Conservation (phyloP, 208 protist genomes). For the Tritrichomonas foetus region DNA sequence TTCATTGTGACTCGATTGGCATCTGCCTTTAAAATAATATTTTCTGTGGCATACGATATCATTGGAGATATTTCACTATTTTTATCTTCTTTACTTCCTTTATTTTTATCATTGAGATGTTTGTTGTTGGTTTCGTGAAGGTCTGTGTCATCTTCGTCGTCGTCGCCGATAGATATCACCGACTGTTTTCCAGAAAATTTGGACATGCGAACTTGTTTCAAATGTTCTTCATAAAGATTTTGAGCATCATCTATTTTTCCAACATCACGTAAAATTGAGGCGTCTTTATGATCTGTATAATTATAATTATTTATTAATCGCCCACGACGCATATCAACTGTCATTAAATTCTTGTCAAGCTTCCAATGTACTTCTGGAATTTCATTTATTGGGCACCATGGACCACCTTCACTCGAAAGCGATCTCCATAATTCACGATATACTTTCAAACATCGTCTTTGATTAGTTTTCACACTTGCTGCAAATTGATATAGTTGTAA, state of each 20-base stretch:
- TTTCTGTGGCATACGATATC: neutral
- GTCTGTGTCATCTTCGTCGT: neutral
- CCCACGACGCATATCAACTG: neutral
- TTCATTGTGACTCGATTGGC: conserved; percentile 15
- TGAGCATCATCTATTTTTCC: neutral
- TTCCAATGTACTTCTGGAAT: neutral
- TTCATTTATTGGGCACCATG: neutral
- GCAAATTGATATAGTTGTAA: neutral
- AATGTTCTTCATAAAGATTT: neutral
- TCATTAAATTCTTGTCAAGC: neutral
- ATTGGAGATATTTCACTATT: neutral
- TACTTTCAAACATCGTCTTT: neutral
- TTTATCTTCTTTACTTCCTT: neutral
- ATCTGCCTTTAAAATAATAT: conserved; percentile 18
- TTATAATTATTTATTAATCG: neutral
- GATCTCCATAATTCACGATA: neutral
- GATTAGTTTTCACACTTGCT: neutral
- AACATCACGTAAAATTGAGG: neutral
- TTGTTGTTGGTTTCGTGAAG: neutral
- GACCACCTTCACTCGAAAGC: neutral
- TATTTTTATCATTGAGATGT: neutral
- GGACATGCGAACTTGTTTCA: neutral
- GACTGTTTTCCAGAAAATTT: neutral
- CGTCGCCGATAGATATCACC: neutral
- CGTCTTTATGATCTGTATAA: conserved; percentile 18